Conservation (phyloP, 2,329 filamentous ascomycete species). For the Tolypocladium cylindrosporum region DNA sequence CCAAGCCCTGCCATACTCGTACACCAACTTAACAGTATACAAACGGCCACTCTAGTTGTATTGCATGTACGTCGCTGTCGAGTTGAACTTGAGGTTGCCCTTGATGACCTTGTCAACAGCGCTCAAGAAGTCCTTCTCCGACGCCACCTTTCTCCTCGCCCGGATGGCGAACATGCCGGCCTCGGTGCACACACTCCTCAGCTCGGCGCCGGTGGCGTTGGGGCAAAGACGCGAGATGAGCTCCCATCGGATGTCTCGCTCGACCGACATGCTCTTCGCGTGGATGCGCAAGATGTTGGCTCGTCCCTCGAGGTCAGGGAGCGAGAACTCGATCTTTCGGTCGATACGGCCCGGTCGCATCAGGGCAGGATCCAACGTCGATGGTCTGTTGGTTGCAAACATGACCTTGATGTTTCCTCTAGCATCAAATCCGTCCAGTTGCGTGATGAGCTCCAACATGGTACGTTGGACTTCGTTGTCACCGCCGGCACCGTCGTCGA, state of each 20-base stretch:
- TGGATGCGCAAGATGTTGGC: slow-evolving; percentile 97
- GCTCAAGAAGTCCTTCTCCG: slow-evolving; percentile 96
- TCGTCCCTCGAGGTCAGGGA: slow-evolving; percentile 92
- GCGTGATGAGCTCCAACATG: slow-evolving; percentile 96
- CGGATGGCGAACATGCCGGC: slow-evolving; percentile 98
- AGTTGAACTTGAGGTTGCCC: slow-evolving; percentile 98
- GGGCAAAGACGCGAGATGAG: slow-evolving; percentile 94
- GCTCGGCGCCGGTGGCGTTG: slow-evolving; percentile 91
- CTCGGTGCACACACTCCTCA: slow-evolving; percentile 94
- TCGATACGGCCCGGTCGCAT: slow-evolving; percentile 98
- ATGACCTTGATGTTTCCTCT: slow-evolving; percentile 99
- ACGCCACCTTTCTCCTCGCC: slow-evolving; percentile 89
- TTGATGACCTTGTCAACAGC: slow-evolving; percentile 99
- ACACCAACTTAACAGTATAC: slow-evolving; percentile 21
- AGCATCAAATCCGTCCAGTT: slow-evolving; percentile 92
- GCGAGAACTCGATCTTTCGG: slow-evolving; percentile 96
- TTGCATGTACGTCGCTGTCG: slow-evolving; percentile 94
- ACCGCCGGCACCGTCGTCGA: slow-evolving; percentile 91
- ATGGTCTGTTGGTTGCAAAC: slow-evolving; percentile 96
- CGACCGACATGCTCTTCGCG: slow-evolving; percentile 99
- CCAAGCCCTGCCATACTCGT: slow-evolving; percentile 18
- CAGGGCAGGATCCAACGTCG: slow-evolving; percentile 88
- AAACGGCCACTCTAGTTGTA: slow-evolving; percentile 64
- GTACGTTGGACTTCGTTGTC: slow-evolving; percentile 97
- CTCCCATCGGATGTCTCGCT: slow-evolving; percentile 98